phyloP scores from a whole-genome alignment of 345 rosid species.

The Syzygium jambos region DNA sequence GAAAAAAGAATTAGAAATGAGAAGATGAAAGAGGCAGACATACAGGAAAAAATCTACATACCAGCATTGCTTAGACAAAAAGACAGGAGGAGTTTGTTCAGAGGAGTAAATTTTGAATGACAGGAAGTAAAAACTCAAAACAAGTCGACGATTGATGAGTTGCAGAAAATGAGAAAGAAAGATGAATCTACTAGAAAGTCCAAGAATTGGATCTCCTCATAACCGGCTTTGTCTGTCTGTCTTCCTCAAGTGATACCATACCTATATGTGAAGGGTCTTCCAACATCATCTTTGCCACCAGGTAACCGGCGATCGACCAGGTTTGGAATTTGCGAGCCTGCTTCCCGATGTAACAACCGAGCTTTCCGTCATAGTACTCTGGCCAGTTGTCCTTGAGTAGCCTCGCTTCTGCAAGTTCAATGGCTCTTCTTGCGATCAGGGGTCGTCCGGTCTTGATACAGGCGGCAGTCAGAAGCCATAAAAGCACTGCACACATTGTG shows the following conservation, averaged over 20 bases:
- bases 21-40: neutral
- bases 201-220: slow-evolving; percentile 81
- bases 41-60: neutral
- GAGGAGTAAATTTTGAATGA: neutral
- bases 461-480: slow-evolving; percentile 91
- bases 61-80: neutral
- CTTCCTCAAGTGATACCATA: slow-evolving; percentile 82
- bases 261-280: slow-evolving; percentile 96
- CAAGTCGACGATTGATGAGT: neutral
- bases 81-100: neutral
- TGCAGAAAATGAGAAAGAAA: neutral
- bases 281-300: slow-evolving; percentile 93
- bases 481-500: slow-evolving; percentile 49
- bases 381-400: slow-evolving; percentile 80
- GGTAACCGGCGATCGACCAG: slow-evolving; percentile 90
- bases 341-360: slow-evolving; percentile 84
- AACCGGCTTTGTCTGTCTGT: slow-evolving; percentile 70
- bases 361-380: slow-evolving; percentile 90
- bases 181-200: slow-evolving; percentile 13
- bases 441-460: slow-evolving; percentile 92
- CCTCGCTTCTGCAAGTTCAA: slow-evolving; percentile 71
- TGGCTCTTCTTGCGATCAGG: slow-evolving; percentile 79
- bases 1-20: no score
- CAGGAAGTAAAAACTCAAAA: neutral
- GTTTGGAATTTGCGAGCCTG: slow-evolving; percentile 81